Evolutionary conservation across 495 filamentous ascomycete genomes (phyloP).

Genomic region (Daldinia concentrica): DNA sequence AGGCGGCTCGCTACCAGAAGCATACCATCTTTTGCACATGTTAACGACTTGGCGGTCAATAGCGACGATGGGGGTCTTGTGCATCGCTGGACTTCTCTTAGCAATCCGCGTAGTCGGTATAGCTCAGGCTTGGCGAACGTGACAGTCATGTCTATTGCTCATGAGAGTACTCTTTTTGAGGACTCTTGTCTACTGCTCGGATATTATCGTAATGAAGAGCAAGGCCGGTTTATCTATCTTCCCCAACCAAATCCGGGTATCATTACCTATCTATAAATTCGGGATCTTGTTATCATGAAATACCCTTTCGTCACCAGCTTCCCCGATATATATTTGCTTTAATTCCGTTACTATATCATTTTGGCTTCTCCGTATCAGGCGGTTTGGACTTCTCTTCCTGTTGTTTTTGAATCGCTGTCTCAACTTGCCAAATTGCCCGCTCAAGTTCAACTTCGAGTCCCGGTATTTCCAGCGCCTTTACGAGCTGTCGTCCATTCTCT

Average conservation of each 20-base stretch:
- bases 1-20: constrained; percentile 8
- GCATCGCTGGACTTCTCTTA: constrained; percentile 26
- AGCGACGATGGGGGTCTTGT: constrained; percentile 25
- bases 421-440: constrained; percentile 86
- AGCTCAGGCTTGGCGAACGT: constrained; percentile 31
- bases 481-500: constrained; percentile 69
- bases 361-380: constrained; percentile 11
- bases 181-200: constrained; percentile 11
- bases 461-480: constrained; percentile 76
- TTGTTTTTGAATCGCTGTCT: constrained; percentile 68
- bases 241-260: not conserved
- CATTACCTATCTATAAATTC: constrained; percentile 24
- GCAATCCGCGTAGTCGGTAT: constrained; percentile 28
- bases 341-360: constrained; percentile 10
- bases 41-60: constrained; percentile 20
- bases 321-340: not conserved
- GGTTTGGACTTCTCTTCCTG: constrained; percentile 47
- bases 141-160: constrained; percentile 20
- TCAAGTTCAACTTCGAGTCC: constrained; percentile 90
- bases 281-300: constrained; percentile 22
- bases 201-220: constrained; percentile 19
- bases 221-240: constrained; percentile 16
- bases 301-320: constrained; percentile 6
- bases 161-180: constrained; percentile 12
- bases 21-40: not conserved